phyloP scores from a whole-genome alignment of 495 filamentous ascomycete genomes.

The Coniosporium apollinis region DNA sequence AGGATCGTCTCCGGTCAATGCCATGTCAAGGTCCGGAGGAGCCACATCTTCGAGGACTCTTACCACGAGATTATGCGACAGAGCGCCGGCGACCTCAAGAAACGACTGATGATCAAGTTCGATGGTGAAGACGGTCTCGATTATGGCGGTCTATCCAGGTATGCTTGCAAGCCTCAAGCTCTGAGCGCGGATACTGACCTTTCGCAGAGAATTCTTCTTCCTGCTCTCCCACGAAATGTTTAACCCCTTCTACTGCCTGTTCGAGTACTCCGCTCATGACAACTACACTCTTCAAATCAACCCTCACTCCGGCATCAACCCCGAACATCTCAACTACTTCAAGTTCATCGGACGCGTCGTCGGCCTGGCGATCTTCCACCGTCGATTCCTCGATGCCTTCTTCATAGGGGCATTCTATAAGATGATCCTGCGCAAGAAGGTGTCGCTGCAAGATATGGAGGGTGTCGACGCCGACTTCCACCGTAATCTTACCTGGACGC shows the following conservation, averaged over 20 bases:
- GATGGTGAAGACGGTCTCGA: slow-evolving; percentile 96
- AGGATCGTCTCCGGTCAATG: slow-evolving; percentile 92
- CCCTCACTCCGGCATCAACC: slow-evolving; percentile 97
- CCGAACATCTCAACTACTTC: slow-evolving; percentile 98
- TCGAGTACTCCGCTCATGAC: slow-evolving; percentile 99
- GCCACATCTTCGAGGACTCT: slow-evolving; percentile 96
- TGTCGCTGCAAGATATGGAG: slow-evolving; percentile 90
- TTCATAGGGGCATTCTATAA: slow-evolving; percentile 99
- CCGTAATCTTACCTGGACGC: slow-evolving; percentile 83
- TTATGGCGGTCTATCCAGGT: slow-evolving; percentile 91
- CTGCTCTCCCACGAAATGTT: slow-evolving; percentile 99
- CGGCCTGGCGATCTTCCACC: slow-evolving; percentile 94
- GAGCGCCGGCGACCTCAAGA: slow-evolving; percentile 91
- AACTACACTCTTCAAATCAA: slow-evolving; percentile 99
- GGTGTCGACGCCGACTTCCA: slow-evolving; percentile 97
- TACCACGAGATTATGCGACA: slow-evolving; percentile 97
- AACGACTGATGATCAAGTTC: slow-evolving; percentile 98
- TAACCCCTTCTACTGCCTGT: slow-evolving; percentile 99
- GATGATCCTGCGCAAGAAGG: slow-evolving; percentile 93
- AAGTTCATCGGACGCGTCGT: slow-evolving; percentile 99
- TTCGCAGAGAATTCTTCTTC: slow-evolving; percentile 91
- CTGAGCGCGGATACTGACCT: background rate
- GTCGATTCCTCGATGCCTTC: slow-evolving; percentile 94
- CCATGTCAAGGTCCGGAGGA: slow-evolving; percentile 90
- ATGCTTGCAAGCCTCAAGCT: too few species aligned